phyloP scores from a whole-genome alignment of 179 eudicot species.

The Spinacia oleracea region DNA sequence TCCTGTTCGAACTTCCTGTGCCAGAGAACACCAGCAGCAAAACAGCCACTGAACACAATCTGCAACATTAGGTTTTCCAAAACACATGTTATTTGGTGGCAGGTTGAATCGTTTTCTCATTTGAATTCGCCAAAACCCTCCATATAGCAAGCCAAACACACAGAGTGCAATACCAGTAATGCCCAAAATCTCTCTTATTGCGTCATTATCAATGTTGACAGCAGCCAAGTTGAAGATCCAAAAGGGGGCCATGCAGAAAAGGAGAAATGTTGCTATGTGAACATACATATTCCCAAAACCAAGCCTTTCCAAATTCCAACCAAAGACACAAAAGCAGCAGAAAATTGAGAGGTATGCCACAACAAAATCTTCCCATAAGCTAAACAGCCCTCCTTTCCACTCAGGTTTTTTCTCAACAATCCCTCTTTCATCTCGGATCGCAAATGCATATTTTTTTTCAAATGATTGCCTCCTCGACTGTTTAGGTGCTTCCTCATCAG shows the following conservation, averaged over 20 bases:
- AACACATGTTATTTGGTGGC: constrained; percentile 54
- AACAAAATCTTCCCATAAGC: constrained; percentile 60
- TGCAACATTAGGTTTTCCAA: constrained; percentile 56
- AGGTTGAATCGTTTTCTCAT: constrained; percentile 80
- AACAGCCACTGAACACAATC: constrained; percentile 81
- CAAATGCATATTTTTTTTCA: constrained; percentile 56
- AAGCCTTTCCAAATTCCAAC: constrained; percentile 95
- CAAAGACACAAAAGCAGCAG: constrained; percentile 87
- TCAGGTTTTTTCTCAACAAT: constrained; percentile 39
- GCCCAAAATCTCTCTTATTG: constrained; percentile 57
- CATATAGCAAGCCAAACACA: constrained; percentile 81
- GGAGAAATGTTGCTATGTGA: constrained; percentile 80
- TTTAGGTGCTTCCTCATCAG: constrained; percentile 45
- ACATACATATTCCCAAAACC: constrained; percentile 94
- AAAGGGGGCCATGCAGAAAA: constrained; percentile 85
- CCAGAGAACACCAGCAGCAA: constrained; percentile 52
- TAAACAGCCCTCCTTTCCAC: constrained; percentile 71
- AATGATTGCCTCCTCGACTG: constrained; percentile 35
- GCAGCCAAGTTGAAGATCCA: constrained; percentile 88
- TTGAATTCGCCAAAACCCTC: constrained; percentile 92
- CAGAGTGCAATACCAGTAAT: constrained; percentile 67
- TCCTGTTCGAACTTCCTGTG: constrained; percentile 69
- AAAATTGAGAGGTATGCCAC: constrained; percentile 62
- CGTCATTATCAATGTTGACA: constrained; percentile 66
- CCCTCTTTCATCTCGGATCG: constrained; percentile 45